Evolutionary conservation across 805 yeast species (phyloP).

Genomic region (Suhomyces vadensis): DNA sequence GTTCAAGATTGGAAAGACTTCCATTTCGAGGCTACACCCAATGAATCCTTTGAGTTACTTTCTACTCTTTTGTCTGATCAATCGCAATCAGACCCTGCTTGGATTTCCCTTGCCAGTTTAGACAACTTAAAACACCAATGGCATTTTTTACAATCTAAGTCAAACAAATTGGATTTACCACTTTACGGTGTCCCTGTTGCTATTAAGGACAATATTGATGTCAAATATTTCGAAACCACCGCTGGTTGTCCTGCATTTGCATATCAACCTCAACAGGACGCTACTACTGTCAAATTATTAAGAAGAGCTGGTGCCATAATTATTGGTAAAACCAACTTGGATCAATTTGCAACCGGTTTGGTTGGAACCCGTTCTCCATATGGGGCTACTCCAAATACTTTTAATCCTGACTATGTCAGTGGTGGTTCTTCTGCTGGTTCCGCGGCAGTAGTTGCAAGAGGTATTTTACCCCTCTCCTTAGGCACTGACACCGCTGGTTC

Average conservation of each 20-base stretch:
- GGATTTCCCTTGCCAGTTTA: slow-evolving; percentile 77
- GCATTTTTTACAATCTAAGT: slow-evolving; percentile 65
- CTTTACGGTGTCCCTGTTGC: slow-evolving; percentile 95
- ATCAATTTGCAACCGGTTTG: slow-evolving; percentile 96
- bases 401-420: slow-evolving; percentile 73
- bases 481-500: slow-evolving; percentile 99
- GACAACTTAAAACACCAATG: slow-evolving; percentile 76
- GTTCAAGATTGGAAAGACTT: slow-evolving; percentile 72
- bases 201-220: slow-evolving; percentile 93
- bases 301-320: slow-evolving; percentile 90
- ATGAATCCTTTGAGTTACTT: slow-evolving; percentile 56
- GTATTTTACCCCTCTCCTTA: slow-evolving; percentile 82
- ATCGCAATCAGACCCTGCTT: slow-evolving; percentile 70
- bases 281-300: slow-evolving; percentile 72
- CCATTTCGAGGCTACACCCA: slow-evolving; percentile 63
- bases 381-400: slow-evolving; percentile 83
- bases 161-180: slow-evolving; percentile 55
- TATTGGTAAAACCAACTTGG: slow-evolving; percentile 91
- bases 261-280: slow-evolving; percentile 68
- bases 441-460: slow-evolving; percentile 88
- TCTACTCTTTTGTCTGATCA: slow-evolving; percentile 49
- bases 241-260: slow-evolving; percentile 92
- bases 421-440: slow-evolving; percentile 98
- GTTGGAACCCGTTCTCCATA: slow-evolving; percentile 96
- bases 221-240: slow-evolving; percentile 75